Conservation (phyloP, 148 eudicot species). For the Heliamphora exappendiculata region DNA sequence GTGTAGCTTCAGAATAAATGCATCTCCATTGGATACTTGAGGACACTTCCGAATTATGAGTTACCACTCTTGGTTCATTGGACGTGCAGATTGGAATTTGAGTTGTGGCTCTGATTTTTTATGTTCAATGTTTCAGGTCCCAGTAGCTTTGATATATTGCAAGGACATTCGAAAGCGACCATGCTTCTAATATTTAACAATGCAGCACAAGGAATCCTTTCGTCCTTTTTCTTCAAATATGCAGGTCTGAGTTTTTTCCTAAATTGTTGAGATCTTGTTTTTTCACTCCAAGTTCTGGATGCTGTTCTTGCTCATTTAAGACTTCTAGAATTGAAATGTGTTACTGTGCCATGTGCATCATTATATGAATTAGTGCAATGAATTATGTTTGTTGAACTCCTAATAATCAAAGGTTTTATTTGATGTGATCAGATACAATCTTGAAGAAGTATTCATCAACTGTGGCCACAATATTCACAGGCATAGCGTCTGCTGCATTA, state of each 20-base stretch:
- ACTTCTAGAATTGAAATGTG: background rate
- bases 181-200: constrained; percentile 61
- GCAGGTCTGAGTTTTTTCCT: constrained; percentile 32
- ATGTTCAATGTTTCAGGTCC: constrained; percentile 40
- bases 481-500: constrained; percentile 84
- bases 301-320: background rate
- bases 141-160: constrained; percentile 47
- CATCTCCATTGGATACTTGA: no score
- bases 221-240: constrained; percentile 68
- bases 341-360: background rate
- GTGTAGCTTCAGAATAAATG: background rate
- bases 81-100: background rate
- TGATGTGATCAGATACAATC: constrained; percentile 59
- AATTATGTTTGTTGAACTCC: background rate
- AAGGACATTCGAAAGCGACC: constrained; percentile 63
- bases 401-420: background rate
- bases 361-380: no score
- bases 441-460: constrained; percentile 94
- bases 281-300: background rate
- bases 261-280: background rate
- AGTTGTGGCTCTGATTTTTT: background rate
- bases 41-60: no score
- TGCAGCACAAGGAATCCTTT: constrained; percentile 63
- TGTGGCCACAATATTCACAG: constrained; percentile 89
- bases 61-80: background rate